Conservation (phyloP, 179 eudicot genomes). For the Camellia oleifera region DNA sequence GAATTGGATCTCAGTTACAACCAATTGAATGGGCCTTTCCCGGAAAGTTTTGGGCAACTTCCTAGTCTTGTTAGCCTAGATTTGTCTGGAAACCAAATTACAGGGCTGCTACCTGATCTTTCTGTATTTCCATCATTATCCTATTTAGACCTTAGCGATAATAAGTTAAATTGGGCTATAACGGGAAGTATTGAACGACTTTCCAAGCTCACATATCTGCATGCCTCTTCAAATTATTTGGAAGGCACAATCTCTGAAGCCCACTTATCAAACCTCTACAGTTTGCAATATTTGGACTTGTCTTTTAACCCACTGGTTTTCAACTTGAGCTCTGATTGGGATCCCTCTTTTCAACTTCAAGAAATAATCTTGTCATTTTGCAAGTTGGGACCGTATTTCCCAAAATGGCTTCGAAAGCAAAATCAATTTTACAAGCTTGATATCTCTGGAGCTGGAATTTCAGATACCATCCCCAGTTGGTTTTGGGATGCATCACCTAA, state of each 20-base stretch:
- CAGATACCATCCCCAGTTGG: slow-evolving; percentile 6
- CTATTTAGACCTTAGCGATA: no score
- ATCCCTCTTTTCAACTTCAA: not conserved
- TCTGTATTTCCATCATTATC: no score
- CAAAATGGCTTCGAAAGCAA: not conserved
- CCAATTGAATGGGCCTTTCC: not conserved
- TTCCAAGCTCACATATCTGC: not conserved
- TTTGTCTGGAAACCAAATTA: not conserved
- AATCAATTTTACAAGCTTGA: not conserved
- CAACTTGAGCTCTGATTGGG: not conserved
- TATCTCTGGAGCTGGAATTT: not conserved
- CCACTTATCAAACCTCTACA: not conserved
- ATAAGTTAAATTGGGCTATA: no score
- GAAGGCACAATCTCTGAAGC: not conserved
- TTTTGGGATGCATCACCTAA: not conserved
- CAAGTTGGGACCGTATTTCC: slow-evolving; percentile 3
- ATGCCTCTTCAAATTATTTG: not conserved
- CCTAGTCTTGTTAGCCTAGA: not conserved
- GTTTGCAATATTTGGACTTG: not conserved
- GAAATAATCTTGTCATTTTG: not conserved
- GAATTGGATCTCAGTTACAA: not conserved
- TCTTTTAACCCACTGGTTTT: not conserved
- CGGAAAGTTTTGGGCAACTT: not conserved
- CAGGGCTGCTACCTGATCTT: not conserved
- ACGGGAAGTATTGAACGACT: not conserved